Base-by-base conservation (phyloP, 495 filamentous ascomycete species). In the Hyaloscypha finlandica region DNA sequence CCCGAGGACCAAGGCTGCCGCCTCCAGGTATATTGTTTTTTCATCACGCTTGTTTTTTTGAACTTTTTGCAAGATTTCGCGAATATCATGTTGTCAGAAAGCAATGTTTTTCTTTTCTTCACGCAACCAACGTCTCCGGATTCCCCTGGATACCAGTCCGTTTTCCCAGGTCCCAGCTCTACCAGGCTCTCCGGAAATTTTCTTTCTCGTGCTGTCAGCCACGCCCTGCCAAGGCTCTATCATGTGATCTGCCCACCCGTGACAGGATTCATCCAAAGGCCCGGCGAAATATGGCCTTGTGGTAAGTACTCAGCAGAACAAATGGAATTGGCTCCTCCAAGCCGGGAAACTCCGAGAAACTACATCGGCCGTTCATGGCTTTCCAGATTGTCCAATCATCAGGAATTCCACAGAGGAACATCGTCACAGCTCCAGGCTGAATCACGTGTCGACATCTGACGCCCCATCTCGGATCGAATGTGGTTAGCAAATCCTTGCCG, bases 21-120 rank as follows among this genome's bases (percentile, higher is more conserved):
- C 68, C 35, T 37, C 35, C 68, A 73, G 71, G 71, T 73, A 73
- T 73, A 73, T 69, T 73, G 52, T 69, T 67, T 70, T 70, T 63
- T 22, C 19, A 52, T 66, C n/a, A 55, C 14, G 54, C 32, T n/a
- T 67, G 57, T 68, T 65, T 37, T 67, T 12, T 25, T 25, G 25
- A 25, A 42, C 37, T 48, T 63, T 30, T n/a, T 48, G 20, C 33
- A n/a, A 61, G 54, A 32, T 35, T 22, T 19, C 48, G 58, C 37
- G 32, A 61, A 52, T 42, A 56, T 66, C 65, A 68, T 73, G 71
- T 73, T 53, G 65, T 66, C 19, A 58, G 68, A 68, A 52, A 56
- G 16, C 39, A 53, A 65, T 71, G 68, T 70, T 70, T 69, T 69
- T 61, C 29, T 65, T 55, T 61, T 45, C 8, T 64, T 12, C 22